Conservation (phyloP, 2,329 filamentous ascomycete species). For the Alternaria dauci region DNA sequence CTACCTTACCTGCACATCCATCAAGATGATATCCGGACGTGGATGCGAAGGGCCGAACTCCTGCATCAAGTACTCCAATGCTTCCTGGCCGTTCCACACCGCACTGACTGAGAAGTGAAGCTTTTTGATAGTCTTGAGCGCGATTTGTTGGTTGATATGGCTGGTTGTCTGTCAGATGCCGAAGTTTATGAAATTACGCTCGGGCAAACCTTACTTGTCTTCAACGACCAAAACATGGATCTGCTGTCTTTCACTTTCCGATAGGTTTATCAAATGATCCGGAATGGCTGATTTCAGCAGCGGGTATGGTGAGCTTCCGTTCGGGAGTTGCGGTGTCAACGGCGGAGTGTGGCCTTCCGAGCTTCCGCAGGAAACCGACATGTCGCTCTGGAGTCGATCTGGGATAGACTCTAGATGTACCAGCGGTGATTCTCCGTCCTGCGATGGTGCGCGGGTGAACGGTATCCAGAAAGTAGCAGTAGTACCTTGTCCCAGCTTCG, state of each 20-base stretch:
- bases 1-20: slow-evolving; percentile 76
- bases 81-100: slow-evolving; percentile 81
- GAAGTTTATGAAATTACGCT: not conserved
- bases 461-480: slow-evolving; percentile 80
- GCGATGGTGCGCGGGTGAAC: slow-evolving; percentile 73
- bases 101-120: slow-evolving; percentile 75
- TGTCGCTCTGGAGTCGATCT: slow-evolving; percentile 67
- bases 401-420: slow-evolving; percentile 71
- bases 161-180: slow-evolving; percentile 27
- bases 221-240: slow-evolving; percentile 80
- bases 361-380: slow-evolving; percentile 70
- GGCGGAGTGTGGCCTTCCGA: slow-evolving; percentile 67
- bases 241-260: slow-evolving; percentile 66
- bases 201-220: slow-evolving; percentile 69
- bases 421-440: slow-evolving; percentile 59
- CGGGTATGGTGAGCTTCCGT: slow-evolving; percentile 39
- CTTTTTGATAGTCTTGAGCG: slow-evolving; percentile 76
- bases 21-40: slow-evolving; percentile 77
- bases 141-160: slow-evolving; percentile 77
- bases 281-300: slow-evolving; percentile 34
- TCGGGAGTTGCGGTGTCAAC: slow-evolving; percentile 38
- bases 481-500: slow-evolving; percentile 72
- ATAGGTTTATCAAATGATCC: slow-evolving; percentile 56
- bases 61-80: slow-evolving; percentile 72
- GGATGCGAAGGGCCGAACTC: slow-evolving; percentile 60